Evolutionary conservation across 2,329 filamentous ascomycete genomes (phyloP).

Genomic region (Epichloe uncinata): DNA sequence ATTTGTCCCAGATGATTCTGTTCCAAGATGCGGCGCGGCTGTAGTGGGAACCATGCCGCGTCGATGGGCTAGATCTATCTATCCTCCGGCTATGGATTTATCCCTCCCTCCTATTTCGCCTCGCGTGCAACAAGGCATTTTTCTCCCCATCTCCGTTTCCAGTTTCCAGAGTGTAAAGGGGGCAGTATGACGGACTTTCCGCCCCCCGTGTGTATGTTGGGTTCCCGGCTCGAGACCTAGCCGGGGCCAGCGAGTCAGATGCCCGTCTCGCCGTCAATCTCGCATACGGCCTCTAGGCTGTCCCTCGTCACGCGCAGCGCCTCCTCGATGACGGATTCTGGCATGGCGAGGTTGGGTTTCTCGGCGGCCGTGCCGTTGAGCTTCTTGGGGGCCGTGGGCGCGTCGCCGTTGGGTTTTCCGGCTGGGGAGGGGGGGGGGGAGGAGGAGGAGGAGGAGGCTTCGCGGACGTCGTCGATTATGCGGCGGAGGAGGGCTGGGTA

Average conservation of each 20-base stretch:
- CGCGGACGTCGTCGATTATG: conserved; percentile 48
- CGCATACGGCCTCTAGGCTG: conserved; percentile 38
- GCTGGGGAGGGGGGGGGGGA: conserved; percentile 12
- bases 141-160: no score
- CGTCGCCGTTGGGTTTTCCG: conserved; percentile 23
- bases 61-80: no score
- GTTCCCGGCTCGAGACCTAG: background rate
- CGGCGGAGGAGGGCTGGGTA: conserved; percentile 48
- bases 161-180: no score
- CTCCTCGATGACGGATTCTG: conserved; percentile 46
- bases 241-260: conserved; percentile 5
- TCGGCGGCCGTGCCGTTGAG: conserved; percentile 15
- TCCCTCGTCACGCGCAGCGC: conserved; percentile 47
- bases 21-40: no score
- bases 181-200: no score
- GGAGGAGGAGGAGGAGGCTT: conserved; percentile 25
- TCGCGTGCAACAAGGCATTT: no score
- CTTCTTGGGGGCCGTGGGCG: conserved; percentile 10
- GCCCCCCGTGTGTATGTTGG: no score
- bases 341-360: conserved; percentile 37
- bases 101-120: no score
- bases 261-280: conserved; percentile 19
- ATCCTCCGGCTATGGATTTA: no score
- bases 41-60: no score
- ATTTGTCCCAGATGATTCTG: no score